phyloP scores from a whole-genome alignment of 306 rosid genomes.

The Glycine tomentella region DNA sequence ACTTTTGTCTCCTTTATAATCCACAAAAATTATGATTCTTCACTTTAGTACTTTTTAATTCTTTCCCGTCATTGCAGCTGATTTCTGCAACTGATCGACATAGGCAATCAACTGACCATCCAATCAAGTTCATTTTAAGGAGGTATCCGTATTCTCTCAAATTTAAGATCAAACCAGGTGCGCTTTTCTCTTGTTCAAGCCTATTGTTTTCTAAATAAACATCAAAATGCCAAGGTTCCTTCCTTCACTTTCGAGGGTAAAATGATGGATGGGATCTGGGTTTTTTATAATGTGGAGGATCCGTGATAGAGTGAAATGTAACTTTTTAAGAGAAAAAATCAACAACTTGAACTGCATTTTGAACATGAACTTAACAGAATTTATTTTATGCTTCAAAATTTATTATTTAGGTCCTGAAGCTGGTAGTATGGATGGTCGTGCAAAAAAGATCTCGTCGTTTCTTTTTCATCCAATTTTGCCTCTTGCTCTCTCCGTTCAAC shows the following conservation, averaged over 20 bases:
- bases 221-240: too few relatives aligned
- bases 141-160: conserved; percentile 75
- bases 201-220: too few relatives aligned
- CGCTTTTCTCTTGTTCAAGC: conserved; percentile 29
- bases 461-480: conserved; percentile 94
- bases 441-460: conserved; percentile 80
- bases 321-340: not conserved
- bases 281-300: too few relatives aligned
- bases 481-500: conserved; percentile 87
- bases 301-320: too few relatives aligned
- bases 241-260: too few relatives aligned
- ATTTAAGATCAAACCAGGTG: conserved; percentile 97
- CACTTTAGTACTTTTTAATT: conserved; percentile 27
- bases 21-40: not conserved
- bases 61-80: conserved; percentile 60
- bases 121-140: conserved; percentile 92
- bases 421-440: conserved; percentile 80
- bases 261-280: too few relatives aligned
- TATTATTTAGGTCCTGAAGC: conserved; percentile 81
- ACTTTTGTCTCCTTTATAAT: conserved; percentile 4
- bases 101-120: conserved; percentile 92
- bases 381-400: too few relatives aligned
- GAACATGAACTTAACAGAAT: conserved; percentile 17
- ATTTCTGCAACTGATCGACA: conserved; percentile 91
- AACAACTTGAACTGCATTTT: not conserved